Conservation (phyloP, 768 basidiomycete genomes). For the Auricularia auricula-judae region DNA sequence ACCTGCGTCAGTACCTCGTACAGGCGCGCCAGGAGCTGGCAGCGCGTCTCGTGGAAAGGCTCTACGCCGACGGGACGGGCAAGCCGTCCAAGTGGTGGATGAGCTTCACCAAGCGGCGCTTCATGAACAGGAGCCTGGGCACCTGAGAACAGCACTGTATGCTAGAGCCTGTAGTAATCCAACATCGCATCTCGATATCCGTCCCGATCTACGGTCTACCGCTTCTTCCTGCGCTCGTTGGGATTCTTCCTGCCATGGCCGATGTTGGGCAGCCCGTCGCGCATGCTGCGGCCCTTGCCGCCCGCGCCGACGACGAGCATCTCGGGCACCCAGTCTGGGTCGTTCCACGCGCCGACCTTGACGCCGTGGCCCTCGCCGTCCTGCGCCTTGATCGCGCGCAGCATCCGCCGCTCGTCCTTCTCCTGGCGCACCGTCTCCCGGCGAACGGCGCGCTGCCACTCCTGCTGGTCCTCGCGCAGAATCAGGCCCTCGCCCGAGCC, state of each 20-base stretch:
- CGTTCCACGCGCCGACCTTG: conserved; percentile 75
- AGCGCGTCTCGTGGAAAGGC: conserved; percentile 68
- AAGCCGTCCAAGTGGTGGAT: conserved; percentile 99
- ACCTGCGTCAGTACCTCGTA: conserved; percentile 79
- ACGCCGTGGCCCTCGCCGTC: conserved; percentile 31
- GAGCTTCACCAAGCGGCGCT: conserved; percentile 95
- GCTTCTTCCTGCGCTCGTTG: conserved; percentile 50
- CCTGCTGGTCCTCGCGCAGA: conserved; percentile 84
- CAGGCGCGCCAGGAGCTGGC: conserved; percentile 92
- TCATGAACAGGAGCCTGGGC: conserved; percentile 86
- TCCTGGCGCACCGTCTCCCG: conserved; percentile 58
- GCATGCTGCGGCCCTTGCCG: conserved; percentile 58
- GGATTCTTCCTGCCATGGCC: conserved; percentile 86
- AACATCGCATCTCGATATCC: background rate
- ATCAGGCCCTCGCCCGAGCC: conserved; percentile 77
- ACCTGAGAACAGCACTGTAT: conserved; percentile 24
- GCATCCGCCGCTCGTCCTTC: conserved; percentile 68
- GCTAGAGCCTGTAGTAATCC: background rate
- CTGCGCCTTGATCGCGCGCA: conserved; percentile 45
- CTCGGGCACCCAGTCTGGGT: conserved; percentile 89
- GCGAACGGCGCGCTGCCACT: conserved; percentile 77
- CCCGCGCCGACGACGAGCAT: conserved; percentile 56
- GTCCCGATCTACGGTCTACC: background rate
- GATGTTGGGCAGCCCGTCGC: conserved; percentile 62
- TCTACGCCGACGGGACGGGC: conserved; percentile 88